Evolutionary conservation across 352 stramenopile genomes (phyloP).

Genomic region (Phytopythium ostracodes): DNA sequence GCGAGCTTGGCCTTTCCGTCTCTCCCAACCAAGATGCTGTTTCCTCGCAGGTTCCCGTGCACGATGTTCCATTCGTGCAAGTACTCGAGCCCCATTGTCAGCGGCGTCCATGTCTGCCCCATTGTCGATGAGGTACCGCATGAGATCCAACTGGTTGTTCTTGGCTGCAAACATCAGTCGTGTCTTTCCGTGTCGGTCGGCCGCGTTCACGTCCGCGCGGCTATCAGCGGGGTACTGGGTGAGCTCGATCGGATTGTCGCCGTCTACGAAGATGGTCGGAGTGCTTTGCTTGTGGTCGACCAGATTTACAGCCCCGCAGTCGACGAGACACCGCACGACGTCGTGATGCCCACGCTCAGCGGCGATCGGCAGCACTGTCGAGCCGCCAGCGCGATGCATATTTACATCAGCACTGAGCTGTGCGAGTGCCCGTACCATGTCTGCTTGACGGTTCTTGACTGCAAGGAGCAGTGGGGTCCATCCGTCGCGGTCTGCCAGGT

Average conservation of each 20-base stretch:
- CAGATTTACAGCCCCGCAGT: background rate
- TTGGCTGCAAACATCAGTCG: background rate
- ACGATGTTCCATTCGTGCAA: constrained; percentile 22
- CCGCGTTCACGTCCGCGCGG: background rate
- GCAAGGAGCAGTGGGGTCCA: background rate
- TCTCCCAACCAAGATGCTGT: constrained; percentile 24
- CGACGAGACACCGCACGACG: background rate
- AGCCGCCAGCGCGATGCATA: background rate
- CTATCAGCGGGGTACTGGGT: background rate
- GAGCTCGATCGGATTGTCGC: constrained; percentile 1
- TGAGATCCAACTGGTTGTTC: background rate
- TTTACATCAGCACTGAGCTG: constrained; percentile 1
- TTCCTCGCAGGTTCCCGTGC: constrained; percentile 21
- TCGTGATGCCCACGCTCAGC: background rate
- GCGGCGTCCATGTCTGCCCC: background rate
- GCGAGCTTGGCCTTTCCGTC: constrained; percentile 18
- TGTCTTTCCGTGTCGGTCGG: background rate
- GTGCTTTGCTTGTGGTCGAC: background rate
- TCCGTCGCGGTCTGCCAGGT: background rate
- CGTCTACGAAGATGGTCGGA: background rate
- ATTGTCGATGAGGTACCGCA: constrained; percentile 2
- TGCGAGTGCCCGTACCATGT: background rate
- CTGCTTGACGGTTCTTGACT: background rate
- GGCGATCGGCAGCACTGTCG: background rate
- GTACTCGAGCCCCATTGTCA: constrained; percentile 20